Base-by-base conservation (phyloP, 257 asterid genomes). In the Osmanthus fragrans region DNA sequence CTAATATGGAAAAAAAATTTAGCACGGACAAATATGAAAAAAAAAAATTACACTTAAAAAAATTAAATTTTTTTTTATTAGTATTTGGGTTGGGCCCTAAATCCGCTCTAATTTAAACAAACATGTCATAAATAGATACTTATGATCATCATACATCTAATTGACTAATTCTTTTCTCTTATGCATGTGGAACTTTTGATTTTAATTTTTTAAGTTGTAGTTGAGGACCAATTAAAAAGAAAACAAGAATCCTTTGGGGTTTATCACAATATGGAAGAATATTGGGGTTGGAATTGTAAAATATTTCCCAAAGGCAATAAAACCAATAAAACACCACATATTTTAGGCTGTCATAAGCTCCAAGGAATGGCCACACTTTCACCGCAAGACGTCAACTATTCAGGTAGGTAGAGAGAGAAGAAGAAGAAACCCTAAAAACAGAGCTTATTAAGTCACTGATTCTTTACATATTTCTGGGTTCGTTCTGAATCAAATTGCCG, bases 271-370 rank as follows among this genome's bases (percentile, higher is more conserved):
- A 63, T 25, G 69, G 34, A 25, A 63, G 16, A 63, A 23, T 63
- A 54, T 66, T 11, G 74, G 34, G 21, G 71, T 45, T 45, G 77
- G 40, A 66, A 33, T 71, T 77, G 45, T 67, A 54, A 72, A 39
- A 27, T 71, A 68, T 29, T 73, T 56, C 51, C 67, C 32, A 70
- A 64, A 80, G 65, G 73, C 42, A 67, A 73, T 47, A 54, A 37
- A 40, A 45, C 18, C 34, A 63, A 63, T 27, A 23, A 63, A 63
- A 27, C 69, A 69, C 68, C 39, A 72, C 33, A 70, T 69, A 39
- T 64, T 73, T 73, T 84, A 63, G 73, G 79, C 40, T 84, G 79
- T 78, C 80, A 71, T 72, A 75, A 70, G 4, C 49, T 65, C 47
- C 34, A 66, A 70, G 77, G 23, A 80, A 27, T 65, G 40, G 42